These are phyloP conservation scores for Kwoniella sp. DNA, from an alignment of 768 basidiomycete genomes.

Conservation along the genomic window DNA sequence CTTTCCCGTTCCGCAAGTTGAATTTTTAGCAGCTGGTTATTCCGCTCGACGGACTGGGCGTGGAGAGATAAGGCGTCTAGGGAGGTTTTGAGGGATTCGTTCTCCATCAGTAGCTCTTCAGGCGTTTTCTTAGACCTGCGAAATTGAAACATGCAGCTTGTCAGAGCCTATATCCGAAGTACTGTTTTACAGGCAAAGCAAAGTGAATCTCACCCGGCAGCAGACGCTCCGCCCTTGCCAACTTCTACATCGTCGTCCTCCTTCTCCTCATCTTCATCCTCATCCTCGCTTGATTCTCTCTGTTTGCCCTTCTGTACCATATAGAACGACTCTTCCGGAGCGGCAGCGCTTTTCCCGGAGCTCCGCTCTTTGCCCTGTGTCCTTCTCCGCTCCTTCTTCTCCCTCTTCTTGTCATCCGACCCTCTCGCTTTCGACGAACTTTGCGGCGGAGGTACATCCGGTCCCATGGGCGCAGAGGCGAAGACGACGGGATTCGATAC, in stretches of 20 bases:
- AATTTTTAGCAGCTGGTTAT: constrained; percentile 31
- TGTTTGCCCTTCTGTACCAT: constrained; percentile 22
- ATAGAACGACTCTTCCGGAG: constrained; percentile 34
- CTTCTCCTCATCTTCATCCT: neutral
- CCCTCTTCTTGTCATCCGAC: constrained; percentile 5
- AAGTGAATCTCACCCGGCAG: neutral
- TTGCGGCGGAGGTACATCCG: constrained; percentile 1
- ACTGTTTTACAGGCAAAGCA: too few species aligned
- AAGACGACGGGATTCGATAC: constrained; percentile 53
- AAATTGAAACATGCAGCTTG: too few species aligned
- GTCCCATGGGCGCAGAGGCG: constrained; percentile 43
- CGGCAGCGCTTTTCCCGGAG: neutral
- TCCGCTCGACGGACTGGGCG: constrained; percentile 38
- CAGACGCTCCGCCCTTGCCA: neutral
- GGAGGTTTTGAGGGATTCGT: constrained; percentile 45
- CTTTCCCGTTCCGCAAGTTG: constrained; percentile 42
- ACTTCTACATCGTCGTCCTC: neutral
- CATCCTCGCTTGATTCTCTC: neutral
- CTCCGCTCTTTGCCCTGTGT: constrained; percentile 2
- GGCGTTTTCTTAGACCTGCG: constrained; percentile 40
- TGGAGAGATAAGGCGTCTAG: constrained; percentile 51
- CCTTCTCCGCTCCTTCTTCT: constrained; percentile 12
- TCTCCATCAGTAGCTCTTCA: constrained; percentile 54
- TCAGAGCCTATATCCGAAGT: too few species aligned
- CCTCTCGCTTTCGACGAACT: neutral